Conservation (phyloP, 2,329 filamentous ascomycete species). For the Pseudopithomyces chartarum region DNA sequence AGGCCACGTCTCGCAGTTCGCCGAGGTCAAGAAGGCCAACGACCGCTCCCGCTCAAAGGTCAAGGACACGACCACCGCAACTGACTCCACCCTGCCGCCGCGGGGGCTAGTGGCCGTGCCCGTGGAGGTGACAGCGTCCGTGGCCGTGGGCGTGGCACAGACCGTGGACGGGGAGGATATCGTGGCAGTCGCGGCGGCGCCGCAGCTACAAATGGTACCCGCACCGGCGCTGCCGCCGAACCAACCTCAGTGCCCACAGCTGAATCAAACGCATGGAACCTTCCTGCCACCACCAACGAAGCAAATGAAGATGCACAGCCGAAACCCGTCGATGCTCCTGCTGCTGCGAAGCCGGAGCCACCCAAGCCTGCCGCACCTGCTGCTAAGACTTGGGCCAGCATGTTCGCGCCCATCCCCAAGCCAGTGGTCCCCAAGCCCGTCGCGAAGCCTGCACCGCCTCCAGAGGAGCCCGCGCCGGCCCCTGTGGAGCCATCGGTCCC, state of each 20-base stretch:
- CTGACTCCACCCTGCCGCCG: constrained; percentile 50
- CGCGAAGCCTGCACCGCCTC: constrained; percentile 41
- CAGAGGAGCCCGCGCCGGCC: constrained; percentile 41
- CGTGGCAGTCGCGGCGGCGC: constrained; percentile 65
- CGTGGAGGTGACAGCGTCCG: constrained; percentile 45
- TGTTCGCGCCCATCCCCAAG: constrained; percentile 56
- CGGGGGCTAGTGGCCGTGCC: constrained; percentile 29
- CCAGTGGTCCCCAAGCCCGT: constrained; percentile 43
- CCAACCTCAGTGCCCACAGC: constrained; percentile 71
- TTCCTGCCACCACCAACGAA: constrained; percentile 42
- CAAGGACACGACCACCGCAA: constrained; percentile 63
- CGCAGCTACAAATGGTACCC: constrained; percentile 62
- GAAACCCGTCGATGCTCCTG: constrained; percentile 27
- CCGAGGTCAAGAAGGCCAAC: constrained; percentile 80
- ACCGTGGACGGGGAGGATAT: constrained; percentile 57
- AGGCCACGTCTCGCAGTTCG: constrained; percentile 84
- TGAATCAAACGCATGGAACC: constrained; percentile 69
- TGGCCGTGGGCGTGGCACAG: constrained; percentile 65
- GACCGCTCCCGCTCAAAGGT: constrained; percentile 73
- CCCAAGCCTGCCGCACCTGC: constrained; percentile 34
- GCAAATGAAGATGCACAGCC: constrained; percentile 29
- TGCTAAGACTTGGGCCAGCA: constrained; percentile 61
- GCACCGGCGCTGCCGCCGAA: constrained; percentile 38
- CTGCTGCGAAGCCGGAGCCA: constrained; percentile 36
- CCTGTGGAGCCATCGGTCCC: constrained; percentile 45